A percentile compares a stretch with the other conserved stretches of the same genome.
phyloP scores from a whole-genome alignment of 169 alveolate genomes.

The Sarcocystis neurona region DNA sequence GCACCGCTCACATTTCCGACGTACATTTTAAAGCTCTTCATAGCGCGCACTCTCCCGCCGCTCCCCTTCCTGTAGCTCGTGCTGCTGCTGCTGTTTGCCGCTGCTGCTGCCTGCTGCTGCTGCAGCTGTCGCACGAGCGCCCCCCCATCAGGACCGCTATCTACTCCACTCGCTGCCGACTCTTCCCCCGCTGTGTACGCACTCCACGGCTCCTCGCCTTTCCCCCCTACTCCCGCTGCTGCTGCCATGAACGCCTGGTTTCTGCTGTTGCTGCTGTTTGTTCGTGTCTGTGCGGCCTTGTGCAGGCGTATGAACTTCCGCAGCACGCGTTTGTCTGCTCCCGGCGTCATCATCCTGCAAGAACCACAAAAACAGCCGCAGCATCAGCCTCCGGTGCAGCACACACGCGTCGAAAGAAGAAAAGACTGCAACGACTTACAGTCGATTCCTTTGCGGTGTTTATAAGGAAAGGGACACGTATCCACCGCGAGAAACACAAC shows the following conservation, averaged over 20 bases:
- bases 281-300: constrained; percentile 34
- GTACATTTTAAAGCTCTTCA: too few relatives aligned
- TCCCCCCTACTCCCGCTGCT: too few relatives aligned
- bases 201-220: neutral
- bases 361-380: neutral
- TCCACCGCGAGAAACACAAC: neutral
- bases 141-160: constrained; percentile 22
- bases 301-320: constrained; percentile 58
- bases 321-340: constrained; percentile 66
- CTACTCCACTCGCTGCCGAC: constrained; percentile 25
- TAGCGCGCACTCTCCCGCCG: too few relatives aligned
- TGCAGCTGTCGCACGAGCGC: neutral
- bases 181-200: neutral
- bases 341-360: constrained; percentile 63
- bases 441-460: neutral
- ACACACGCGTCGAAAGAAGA: neutral
- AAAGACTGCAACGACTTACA: neutral
- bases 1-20: too few relatives aligned
- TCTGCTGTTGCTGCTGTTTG: neutral
- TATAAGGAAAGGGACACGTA: neutral
- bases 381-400: too few relatives aligned
- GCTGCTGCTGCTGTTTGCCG: too few relatives aligned
- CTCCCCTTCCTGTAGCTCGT: too few relatives aligned
- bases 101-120: too few relatives aligned
- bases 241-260: neutral